Evolutionary conservation across 2,329 filamentous ascomycete genomes (phyloP), one percentile per base, ranked within the genome.

Genomic region (Elsinoe perseae): DNA sequence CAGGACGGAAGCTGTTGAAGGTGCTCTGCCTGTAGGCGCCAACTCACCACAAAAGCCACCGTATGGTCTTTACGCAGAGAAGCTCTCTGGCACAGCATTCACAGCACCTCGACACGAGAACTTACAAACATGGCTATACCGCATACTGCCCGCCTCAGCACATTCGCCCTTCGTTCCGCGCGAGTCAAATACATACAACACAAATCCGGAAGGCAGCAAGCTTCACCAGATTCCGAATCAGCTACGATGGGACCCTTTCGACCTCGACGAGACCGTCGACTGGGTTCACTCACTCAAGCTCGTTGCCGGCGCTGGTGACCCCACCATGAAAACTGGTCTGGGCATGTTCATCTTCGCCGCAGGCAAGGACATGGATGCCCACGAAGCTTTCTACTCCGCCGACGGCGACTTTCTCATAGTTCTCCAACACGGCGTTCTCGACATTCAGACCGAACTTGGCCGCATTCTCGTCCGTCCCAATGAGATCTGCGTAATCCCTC

Each of bases 21-120:
- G 84, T 16, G 84, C 89, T 4, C 76, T 92, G 4, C 88, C 89
- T 7, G 67, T 89, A 58, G 88, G 80, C 50, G 80, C 84, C 40
- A 95, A 95, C 75, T 89, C 86, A 2, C 89, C 89, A 0, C 89
- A 95, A 68, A 89, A 89, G 36, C 84, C 84, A 0, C 79, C 87
- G 0, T 82, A 83, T 61, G 89, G 88, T 0, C 81, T 95, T 25
- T 93, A 93, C 72, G 83, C 88, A 25, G 89, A 95, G 72, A 78
- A 82, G 65, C 72, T 82, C 3, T 81, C 79, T n/a, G 80, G 79
- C 16, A 81, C 78, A 2, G 78, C 80, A 21, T 83, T 83, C 65
- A 78, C 79, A 40, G 78, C 79, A 12, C 79, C 80, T 5, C 72
- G 80, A 38, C 71, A 76, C 62, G 73, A 76, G 64, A 81, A 81